phyloP scores from a whole-genome alignment of 2,329 filamentous ascomycete species.

The Coniochaeta pulveracea region DNA sequence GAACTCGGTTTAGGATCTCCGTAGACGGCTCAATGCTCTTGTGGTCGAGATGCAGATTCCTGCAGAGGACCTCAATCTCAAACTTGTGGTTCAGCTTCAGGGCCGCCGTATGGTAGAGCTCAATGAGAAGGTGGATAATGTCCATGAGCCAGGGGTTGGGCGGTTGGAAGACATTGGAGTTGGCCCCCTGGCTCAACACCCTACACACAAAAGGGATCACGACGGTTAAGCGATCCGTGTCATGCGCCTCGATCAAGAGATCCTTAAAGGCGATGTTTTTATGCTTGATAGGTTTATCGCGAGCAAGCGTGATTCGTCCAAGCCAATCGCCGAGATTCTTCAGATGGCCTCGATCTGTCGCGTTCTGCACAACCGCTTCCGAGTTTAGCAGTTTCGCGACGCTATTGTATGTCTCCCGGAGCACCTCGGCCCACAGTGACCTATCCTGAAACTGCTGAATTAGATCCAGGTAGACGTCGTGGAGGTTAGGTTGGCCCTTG shows the following conservation, averaged over 20 bases:
- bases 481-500: conserved; percentile 95
- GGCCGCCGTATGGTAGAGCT: conserved; percentile 86
- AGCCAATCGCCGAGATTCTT: conserved; percentile 95
- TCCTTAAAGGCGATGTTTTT: conserved; percentile 97
- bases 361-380: conserved; percentile 73
- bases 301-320: conserved; percentile 81
- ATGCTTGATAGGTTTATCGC: conserved; percentile 91
- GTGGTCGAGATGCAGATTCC: conserved; percentile 82
- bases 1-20: conserved; percentile 68
- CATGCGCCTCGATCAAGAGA: conserved; percentile 82
- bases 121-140: conserved; percentile 79
- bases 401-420: conserved; percentile 85
- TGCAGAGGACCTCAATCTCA: conserved; percentile 95
- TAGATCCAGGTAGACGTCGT: conserved; percentile 83
- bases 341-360: conserved; percentile 74
- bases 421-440: conserved; percentile 73
- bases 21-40: conserved; percentile 82
- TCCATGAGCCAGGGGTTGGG: conserved; percentile 99
- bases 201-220: conserved; percentile 98
- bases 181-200: conserved; percentile 72
- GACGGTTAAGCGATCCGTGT: conserved; percentile 81
- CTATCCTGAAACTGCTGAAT: conserved; percentile 73
- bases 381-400: conserved; percentile 82
- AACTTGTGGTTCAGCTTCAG: conserved; percentile 96
- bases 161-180: conserved; percentile 81